Base-by-base conservation (phyloP, 768 basidiomycete genomes). In the Tephrocybe rancida region DNA sequence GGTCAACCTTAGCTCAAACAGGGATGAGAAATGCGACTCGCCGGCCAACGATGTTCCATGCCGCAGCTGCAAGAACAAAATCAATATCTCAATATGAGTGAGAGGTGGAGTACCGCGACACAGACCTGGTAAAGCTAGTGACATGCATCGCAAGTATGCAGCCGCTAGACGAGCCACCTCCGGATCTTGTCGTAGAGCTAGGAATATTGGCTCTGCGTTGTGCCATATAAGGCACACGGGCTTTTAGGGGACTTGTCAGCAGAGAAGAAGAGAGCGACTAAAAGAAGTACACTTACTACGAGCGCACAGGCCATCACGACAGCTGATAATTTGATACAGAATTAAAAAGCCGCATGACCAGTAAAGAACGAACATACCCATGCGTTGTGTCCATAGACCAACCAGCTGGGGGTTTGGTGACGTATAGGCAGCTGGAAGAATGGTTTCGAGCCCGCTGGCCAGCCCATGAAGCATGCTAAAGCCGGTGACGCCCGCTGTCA, bases 391-490 rank as follows among this genome's bases (percentile, higher is more conserved):
- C 88, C 87, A 89, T 10, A 88, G 67, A 18, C 87, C 88, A 4
- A 52, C 38, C 14, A 53, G 21, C 25, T 53, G 27, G 2, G 45
- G 52, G 8, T 47, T 26, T 3, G 52, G 87, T 1, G 86, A 87
- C 4, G 89, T 87, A 85, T 82, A 91, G 16, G 89, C 88, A 34
- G 86, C 79, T 0, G 90, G 89, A 24, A 90, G 78, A 50, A 91
- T 78, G 0, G 88, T 87, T 65, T 91, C 89, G 11, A 91, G 76
- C 4, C 85, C 78, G 22, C 83, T 82, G 5, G 77, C 73, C 32
- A 88, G 75, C 18, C 86, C 85, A 42, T 80, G 79, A 1, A 86
- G 61, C 41, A 87, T 80, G 50, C 54, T 50, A 16, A 46, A 39
- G 3, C 56, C 48, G 24, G 59, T 58, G n/a, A 74, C 74, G 29